Conservation (phyloP, 306 rosid species). For the Mimosa bimucronata region DNA sequence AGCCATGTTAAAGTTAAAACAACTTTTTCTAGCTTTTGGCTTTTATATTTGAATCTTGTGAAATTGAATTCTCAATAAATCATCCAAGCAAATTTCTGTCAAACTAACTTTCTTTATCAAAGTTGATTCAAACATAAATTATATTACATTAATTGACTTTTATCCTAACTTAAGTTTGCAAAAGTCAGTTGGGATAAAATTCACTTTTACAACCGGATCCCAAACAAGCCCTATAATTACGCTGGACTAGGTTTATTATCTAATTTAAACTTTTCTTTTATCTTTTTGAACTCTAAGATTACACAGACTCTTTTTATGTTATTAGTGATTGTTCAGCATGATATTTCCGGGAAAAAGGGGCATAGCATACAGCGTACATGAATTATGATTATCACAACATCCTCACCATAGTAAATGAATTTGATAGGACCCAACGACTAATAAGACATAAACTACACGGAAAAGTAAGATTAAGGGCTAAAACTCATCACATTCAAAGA, state of each 20-base stretch:
- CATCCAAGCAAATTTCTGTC: background rate
- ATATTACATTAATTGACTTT: background rate
- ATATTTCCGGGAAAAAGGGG: background rate
- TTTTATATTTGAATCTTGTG: too few species aligned
- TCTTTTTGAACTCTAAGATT: background rate
- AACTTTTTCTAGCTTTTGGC: background rate
- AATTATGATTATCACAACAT: constrained; percentile 6
- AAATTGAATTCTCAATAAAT: too few species aligned
- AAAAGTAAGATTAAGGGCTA: too few species aligned
- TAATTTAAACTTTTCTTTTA: background rate
- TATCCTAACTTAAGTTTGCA: background rate
- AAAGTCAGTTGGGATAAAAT: too few species aligned
- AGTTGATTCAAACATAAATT: background rate
- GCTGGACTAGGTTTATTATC: background rate
- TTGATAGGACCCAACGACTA: too few species aligned
- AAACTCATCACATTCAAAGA: too few species aligned
- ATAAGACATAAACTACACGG: too few species aligned
- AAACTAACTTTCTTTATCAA: too few species aligned
- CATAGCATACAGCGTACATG: constrained; percentile 10
- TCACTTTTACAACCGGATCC: too few species aligned
- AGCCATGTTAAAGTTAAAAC: background rate
- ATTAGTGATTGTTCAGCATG: constrained; percentile 2
- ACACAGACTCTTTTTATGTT: background rate
- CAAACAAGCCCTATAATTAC: background rate
- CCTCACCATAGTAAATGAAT: constrained; percentile 13